These are phyloP conservation scores for Gossypioides kirkii DNA, from an alignment of 345 rosid genomes.

Conservation along the genomic window DNA sequence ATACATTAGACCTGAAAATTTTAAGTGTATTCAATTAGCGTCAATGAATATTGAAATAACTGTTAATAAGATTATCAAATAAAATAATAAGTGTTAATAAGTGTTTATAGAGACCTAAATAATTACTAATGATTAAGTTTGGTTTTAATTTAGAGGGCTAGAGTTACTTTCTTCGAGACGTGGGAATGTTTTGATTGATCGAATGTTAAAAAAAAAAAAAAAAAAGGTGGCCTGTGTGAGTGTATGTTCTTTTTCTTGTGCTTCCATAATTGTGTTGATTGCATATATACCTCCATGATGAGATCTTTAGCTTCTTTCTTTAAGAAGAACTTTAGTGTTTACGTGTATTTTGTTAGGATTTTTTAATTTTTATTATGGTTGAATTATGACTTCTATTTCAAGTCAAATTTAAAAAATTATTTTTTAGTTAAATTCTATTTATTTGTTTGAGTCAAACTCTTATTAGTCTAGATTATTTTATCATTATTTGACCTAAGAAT, in stretches of 20 bases:
- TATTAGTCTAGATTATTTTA: no score
- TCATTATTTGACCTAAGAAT: no score
- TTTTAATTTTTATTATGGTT: no score
- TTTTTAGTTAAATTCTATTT: no score
- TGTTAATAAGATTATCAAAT: no score
- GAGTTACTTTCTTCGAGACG: slow-evolving; percentile 18
- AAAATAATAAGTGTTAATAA: neutral
- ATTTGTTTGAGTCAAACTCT: no score
- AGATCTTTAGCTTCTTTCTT: slow-evolving; percentile 19
- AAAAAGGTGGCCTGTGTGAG: neutral
- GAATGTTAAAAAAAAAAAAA: neutral
- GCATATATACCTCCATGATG: slow-evolving; percentile 40
- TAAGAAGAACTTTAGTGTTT: neutral
- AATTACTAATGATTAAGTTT: neutral
- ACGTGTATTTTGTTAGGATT: no score
- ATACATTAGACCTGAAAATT: no score
- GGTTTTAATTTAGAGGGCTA: neutral
- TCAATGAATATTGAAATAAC: no score
- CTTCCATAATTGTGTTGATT: slow-evolving; percentile 38
- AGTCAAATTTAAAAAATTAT: no score
- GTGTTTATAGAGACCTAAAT: neutral
- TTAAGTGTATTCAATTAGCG: no score
- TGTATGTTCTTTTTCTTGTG: slow-evolving; percentile 39
- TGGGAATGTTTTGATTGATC: neutral
- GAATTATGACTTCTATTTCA: no score